Conservation (phyloP, 345 rosid species). For the Gossypium anomalum region DNA sequence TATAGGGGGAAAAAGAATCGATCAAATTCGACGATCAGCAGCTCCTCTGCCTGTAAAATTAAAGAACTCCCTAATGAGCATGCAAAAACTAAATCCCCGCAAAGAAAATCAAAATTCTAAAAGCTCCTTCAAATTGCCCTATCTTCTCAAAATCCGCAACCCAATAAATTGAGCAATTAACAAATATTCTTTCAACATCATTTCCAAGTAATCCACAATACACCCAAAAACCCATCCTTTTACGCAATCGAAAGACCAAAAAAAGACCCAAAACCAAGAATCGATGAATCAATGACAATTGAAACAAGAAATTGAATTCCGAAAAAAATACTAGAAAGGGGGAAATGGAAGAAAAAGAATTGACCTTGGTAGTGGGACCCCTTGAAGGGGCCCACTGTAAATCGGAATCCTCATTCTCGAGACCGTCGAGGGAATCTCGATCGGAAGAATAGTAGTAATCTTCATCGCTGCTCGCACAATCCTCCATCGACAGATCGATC, state of each 20-base stretch:
- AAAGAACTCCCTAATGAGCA: not conserved
- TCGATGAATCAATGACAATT: not conserved
- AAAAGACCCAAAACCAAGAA: not conserved
- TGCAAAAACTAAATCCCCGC: not conserved
- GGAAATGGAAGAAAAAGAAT: not conserved
- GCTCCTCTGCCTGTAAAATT: not conserved
- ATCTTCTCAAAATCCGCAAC: not conserved
- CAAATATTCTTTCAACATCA: no score
- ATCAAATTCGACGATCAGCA: not conserved
- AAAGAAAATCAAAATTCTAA: not conserved
- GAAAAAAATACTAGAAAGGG: not conserved
- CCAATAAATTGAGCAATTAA: not conserved
- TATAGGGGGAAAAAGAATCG: not conserved
- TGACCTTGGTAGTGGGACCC: constrained; percentile 58
- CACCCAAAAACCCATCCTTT: not conserved
- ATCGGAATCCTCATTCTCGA: constrained; percentile 60
- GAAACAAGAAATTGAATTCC: not conserved
- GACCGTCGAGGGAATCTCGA: constrained; percentile 57
- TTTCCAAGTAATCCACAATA: not conserved
- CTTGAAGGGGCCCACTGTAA: constrained; percentile 36
- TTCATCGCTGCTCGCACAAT: constrained; percentile 48
- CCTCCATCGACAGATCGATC: constrained; percentile 44
- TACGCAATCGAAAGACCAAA: no score
- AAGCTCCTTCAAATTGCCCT: not conserved
- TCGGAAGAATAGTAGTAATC: constrained; percentile 62